Conservation (phyloP, 108 stramenopile species). For the Cylindrotheca fusiformis region DNA sequence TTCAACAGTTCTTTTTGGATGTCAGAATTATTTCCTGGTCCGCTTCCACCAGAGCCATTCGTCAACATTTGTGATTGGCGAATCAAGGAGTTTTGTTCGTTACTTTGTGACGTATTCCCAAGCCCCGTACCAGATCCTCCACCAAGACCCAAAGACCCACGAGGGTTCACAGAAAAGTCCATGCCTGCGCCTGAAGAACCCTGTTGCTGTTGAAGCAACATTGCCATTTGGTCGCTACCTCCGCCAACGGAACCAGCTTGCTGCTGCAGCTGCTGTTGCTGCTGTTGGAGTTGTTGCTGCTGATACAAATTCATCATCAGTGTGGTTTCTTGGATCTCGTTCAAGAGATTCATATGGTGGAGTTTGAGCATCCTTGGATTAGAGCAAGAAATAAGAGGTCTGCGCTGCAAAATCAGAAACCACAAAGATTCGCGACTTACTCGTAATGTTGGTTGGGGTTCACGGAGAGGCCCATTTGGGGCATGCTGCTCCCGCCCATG, state of each 20-base stretch:
- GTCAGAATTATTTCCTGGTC: conserved; percentile 2
- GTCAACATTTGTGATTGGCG: too few relatives aligned
- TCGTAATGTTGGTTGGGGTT: conserved; percentile 62
- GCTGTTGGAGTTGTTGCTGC: conserved; percentile 65
- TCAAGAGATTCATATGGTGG: conserved; percentile 91
- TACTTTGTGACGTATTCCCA: too few relatives aligned
- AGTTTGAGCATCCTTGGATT: conserved; percentile 84
- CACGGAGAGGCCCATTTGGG: conserved; percentile 53
- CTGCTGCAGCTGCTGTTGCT: conserved; percentile 60
- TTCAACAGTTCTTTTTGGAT: conserved; percentile 26
- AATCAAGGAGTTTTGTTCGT: too few relatives aligned
- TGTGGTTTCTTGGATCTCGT: conserved; percentile 91
- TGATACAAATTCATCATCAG: conserved; percentile 90
- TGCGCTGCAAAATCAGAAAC: background rate
- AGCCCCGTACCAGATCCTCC: background rate
- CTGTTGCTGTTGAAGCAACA: conserved; percentile 27
- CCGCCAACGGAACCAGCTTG: conserved; percentile 15
- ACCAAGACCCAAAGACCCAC: conserved; percentile 10
- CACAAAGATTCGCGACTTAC: conserved; percentile 24
- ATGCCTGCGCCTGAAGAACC: conserved; percentile 11
- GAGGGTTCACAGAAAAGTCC: conserved; percentile 11
- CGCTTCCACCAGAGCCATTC: too few relatives aligned
- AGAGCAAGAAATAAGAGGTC: background rate
- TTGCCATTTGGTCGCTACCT: conserved; percentile 23
- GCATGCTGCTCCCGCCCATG: conserved; percentile 28